Conservation (phyloP, 768 basidiomycete species). For the Suillus hirtellus region DNA sequence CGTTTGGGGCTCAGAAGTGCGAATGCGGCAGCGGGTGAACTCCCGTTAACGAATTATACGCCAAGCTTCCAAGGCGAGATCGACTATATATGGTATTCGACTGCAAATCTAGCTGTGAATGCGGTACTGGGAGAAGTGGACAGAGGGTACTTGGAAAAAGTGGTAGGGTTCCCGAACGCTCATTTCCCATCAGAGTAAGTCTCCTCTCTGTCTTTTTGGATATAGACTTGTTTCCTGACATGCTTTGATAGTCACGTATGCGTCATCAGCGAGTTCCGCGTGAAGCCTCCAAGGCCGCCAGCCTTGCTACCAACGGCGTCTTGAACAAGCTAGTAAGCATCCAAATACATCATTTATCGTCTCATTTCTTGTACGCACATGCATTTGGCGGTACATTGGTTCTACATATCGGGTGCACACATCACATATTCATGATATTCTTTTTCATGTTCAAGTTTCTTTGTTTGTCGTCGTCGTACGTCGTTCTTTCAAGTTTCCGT, state of each 20-base stretch:
- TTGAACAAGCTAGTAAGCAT: slow-evolving; percentile 10
- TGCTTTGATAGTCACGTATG: slow-evolving; percentile 61
- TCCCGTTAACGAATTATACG: slow-evolving; percentile 86
- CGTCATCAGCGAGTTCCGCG: slow-evolving; percentile 72
- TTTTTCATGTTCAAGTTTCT: background rate
- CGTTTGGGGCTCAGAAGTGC: slow-evolving; percentile 81
- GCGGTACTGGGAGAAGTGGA: slow-evolving; percentile 91
- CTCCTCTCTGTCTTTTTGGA: slow-evolving; percentile 12
- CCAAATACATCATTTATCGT: slow-evolving; percentile 18
- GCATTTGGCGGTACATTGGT: slow-evolving; percentile 29
- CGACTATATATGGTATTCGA: slow-evolving; percentile 94
- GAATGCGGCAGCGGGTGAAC: slow-evolving; percentile 61
- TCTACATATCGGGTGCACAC: slow-evolving; percentile 10
- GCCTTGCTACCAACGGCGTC: background rate
- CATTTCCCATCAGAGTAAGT: slow-evolving; percentile 98
- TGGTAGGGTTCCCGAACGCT: slow-evolving; percentile 94
- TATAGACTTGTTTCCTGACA: slow-evolving; percentile 10
- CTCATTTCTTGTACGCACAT: slow-evolving; percentile 15
- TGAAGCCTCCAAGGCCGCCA: slow-evolving; percentile 60
- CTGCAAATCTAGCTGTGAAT: slow-evolving; percentile 69
- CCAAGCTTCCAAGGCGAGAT: slow-evolving; percentile 85
- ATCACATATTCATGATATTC: slow-evolving; percentile 8
- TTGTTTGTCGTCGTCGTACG: slow-evolving; percentile 17
- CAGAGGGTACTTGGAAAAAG: slow-evolving; percentile 78
- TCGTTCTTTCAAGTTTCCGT: slow-evolving; percentile 21